phyloP scores from a whole-genome alignment of 129 eudicot genomes.

The Chrysanthemum lavandulifolium region DNA sequence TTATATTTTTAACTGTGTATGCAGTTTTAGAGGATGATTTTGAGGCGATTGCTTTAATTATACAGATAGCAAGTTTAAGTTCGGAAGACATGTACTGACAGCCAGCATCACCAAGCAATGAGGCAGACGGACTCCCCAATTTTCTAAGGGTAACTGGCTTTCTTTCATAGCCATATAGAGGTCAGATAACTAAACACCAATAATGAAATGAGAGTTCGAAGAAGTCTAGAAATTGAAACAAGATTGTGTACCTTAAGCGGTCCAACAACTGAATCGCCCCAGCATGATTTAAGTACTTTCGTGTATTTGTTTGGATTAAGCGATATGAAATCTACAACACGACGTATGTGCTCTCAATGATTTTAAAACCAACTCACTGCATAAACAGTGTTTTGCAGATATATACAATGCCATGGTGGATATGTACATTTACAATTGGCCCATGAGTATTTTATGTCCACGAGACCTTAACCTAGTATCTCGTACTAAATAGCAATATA shows the following conservation, averaged over 20 bases:
- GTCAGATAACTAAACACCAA: too few species aligned
- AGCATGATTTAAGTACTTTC: neutral
- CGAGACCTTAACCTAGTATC: neutral
- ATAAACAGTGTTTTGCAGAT: neutral
- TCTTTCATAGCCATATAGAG: too few species aligned
- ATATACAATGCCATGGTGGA: neutral
- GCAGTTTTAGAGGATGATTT: too few species aligned
- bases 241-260: neutral
- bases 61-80: too few species aligned
- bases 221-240: too few species aligned
- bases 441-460: slow-evolving; percentile 3
- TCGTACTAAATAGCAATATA: slow-evolving; percentile 7
- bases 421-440: neutral
- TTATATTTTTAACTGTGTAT: too few species aligned
- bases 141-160: too few species aligned
- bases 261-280: neutral
- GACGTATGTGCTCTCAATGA: neutral
- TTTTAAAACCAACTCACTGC: neutral
- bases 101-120: too few species aligned
- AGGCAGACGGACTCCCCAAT: too few species aligned
- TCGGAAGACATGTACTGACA: too few species aligned
- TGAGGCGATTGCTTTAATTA: too few species aligned
- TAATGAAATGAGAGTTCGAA: too few species aligned
- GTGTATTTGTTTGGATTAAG: neutral
- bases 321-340: neutral